phyloP scores from a whole-genome alignment of 805 yeast genomes.

The Alloascoidea africana region DNA sequence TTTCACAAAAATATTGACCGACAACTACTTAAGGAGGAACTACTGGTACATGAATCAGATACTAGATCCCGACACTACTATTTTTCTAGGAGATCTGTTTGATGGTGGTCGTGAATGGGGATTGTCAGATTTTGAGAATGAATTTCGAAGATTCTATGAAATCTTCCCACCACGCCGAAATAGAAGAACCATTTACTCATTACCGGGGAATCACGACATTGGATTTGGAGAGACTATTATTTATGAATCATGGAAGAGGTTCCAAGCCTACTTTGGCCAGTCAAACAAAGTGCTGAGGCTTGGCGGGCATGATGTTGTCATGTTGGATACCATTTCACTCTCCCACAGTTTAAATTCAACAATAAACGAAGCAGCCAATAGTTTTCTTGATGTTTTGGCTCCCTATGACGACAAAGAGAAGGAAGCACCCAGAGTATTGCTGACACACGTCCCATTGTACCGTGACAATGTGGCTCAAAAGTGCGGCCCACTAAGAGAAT shows the following conservation, averaged over 20 bases:
- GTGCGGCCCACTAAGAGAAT: conserved; percentile 75
- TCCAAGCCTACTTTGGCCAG: conserved; percentile 59
- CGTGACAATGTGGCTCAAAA: conserved; percentile 36
- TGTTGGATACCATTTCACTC: conserved; percentile 73
- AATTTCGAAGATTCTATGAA: conserved; percentile 47
- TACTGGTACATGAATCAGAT: conserved; percentile 39
- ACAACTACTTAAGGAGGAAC: conserved; percentile 68
- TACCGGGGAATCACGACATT: conserved; percentile 94
- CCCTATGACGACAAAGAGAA: conserved; percentile 9
- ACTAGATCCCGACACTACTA: conserved; percentile 58
- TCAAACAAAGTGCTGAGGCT: conserved; percentile 36
- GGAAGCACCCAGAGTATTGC: conserved; percentile 44
- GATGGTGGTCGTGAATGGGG: conserved; percentile 93
- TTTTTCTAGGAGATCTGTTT: conserved; percentile 83
- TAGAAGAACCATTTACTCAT: conserved; percentile 25
- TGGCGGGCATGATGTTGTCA: conserved; percentile 54
- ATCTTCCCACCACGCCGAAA: conserved; percentile 47
- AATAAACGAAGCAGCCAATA: conserved; percentile 30
- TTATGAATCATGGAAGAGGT: conserved; percentile 41
- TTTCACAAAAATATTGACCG: conserved; percentile 49
- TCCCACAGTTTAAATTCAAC: conserved; percentile 37
- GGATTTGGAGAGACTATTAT: conserved; percentile 76
- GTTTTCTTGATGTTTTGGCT: conserved; percentile 31
- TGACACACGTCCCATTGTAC: conserved; percentile 82
- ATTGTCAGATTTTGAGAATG: conserved; percentile 50